These are phyloP conservation scores for Trichophyton rubrum DNA, from an alignment of 2,329 filamentous ascomycete species.

Conservation along the genomic window DNA sequence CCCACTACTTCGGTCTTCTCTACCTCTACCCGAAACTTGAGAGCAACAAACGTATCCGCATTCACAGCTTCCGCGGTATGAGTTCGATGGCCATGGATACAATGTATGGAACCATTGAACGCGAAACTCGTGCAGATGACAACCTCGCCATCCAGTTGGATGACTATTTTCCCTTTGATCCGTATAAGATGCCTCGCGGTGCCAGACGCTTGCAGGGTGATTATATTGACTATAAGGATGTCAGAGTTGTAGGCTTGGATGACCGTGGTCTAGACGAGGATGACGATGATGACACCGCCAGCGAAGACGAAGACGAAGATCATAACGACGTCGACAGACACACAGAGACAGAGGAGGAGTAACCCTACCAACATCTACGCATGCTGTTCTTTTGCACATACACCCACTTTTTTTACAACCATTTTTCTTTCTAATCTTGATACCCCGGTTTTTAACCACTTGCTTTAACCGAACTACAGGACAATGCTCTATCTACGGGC, in stretches of 20 bases:
- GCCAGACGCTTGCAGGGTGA: slow-evolving; percentile 77
- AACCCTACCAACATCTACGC: background rate
- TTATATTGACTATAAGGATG: slow-evolving; percentile 65
- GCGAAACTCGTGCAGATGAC: slow-evolving; percentile 47
- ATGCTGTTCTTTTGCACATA: background rate
- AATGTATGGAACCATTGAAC: slow-evolving; percentile 35
- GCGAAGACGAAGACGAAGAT: slow-evolving; percentile 19
- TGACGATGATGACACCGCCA: slow-evolving; percentile 37
- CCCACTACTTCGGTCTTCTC: slow-evolving; percentile 72
- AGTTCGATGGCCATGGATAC: slow-evolving; percentile 25
- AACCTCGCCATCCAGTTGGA: slow-evolving; percentile 78
- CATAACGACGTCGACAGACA: slow-evolving; percentile 22
- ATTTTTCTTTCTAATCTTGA: slow-evolving; percentile 1
- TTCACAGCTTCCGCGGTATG: slow-evolving; percentile 51
- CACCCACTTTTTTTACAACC: background rate
- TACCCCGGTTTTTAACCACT: background rate
- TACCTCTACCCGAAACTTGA: slow-evolving; percentile 84
- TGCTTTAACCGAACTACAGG: background rate
- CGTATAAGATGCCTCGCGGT: slow-evolving; percentile 79
- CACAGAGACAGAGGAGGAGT: slow-evolving; percentile 25
- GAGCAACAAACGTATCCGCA: slow-evolving; percentile 76
- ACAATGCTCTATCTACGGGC: background rate
- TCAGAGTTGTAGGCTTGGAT: slow-evolving; percentile 52
- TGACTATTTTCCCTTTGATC: slow-evolving; percentile 94
- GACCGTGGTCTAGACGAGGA: slow-evolving; percentile 43